These are phyloP conservation scores for Salix suchowensis DNA, from an alignment of 345 rosid species.

Conservation along the genomic window DNA sequence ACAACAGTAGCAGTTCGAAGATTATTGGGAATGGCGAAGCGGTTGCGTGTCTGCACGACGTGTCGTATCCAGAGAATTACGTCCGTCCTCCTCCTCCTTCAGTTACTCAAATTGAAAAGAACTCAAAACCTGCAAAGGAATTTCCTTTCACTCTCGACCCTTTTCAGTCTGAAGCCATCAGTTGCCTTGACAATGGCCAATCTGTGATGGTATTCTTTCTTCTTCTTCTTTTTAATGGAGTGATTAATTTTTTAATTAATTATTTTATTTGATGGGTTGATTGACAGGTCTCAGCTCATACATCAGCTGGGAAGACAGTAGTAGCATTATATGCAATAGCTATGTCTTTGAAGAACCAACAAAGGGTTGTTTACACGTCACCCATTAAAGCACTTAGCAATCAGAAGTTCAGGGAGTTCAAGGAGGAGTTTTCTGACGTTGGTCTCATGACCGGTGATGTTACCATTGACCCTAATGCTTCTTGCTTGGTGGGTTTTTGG, in stretches of 20 bases:
- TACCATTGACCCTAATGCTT: constrained; percentile 92
- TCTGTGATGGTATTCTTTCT: constrained; percentile 69
- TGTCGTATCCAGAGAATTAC: constrained; percentile 72
- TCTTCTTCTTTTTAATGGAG: background rate
- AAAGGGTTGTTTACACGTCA: constrained; percentile 89
- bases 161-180: constrained; percentile 92
- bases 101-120: constrained; percentile 6
- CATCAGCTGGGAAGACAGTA: constrained; percentile 98
- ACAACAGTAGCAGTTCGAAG: background rate
- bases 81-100: constrained; percentile 31
- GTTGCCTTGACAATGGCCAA: constrained; percentile 78
- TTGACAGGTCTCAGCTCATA: constrained; percentile 91
- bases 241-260: background rate
- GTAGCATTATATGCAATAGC: constrained; percentile 94
- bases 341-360: constrained; percentile 80
- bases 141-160: constrained; percentile 91
- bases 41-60: constrained; percentile 68
- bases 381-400: constrained; percentile 97
- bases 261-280: constrained; percentile 2
- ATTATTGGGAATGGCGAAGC: constrained; percentile 19
- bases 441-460: constrained; percentile 99
- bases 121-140: constrained; percentile 67
- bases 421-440: constrained; percentile 94
- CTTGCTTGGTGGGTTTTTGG: constrained; percentile 63
- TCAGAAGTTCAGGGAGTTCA: constrained; percentile 93